phyloP scores from a whole-genome alignment of 2,329 filamentous ascomycete species.

The Zarea fungicola region DNA sequence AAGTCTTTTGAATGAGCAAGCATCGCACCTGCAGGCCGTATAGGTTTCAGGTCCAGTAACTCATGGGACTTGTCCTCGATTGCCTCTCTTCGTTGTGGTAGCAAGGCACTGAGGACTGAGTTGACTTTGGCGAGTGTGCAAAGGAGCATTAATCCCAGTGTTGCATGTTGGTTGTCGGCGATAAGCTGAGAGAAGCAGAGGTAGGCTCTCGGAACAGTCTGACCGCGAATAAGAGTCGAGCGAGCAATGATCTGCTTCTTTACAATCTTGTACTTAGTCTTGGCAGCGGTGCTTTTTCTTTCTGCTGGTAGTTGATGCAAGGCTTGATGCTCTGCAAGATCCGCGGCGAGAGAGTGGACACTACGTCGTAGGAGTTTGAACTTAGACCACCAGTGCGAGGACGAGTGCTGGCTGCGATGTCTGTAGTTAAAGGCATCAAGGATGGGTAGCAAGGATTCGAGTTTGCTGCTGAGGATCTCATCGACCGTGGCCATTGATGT shows the following conservation, averaged over 20 bases:
- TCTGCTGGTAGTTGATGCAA: background rate
- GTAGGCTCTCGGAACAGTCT: constrained; percentile 18
- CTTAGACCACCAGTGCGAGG: constrained; percentile 72
- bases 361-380: constrained; percentile 68
- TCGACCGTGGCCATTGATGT: background rate
- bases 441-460: constrained; percentile 43
- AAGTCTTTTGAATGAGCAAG: background rate
- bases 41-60: no score
- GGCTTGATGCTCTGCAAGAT: constrained; percentile 21
- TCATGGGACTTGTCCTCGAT: no score
- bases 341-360: constrained; percentile 46
- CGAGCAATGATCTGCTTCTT: background rate
- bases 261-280: background rate
- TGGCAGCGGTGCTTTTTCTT: constrained; percentile 6
- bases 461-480: constrained; percentile 11
- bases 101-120: constrained; percentile 35
- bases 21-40: no score
- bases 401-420: constrained; percentile 86
- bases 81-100: constrained; percentile 17
- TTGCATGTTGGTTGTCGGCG: constrained; percentile 67
- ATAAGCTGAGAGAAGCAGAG: constrained; percentile 61
- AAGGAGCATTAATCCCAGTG: constrained; percentile 64
- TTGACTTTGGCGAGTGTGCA: constrained; percentile 57
- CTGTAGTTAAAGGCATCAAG: constrained; percentile 73
- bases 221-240: background rate